Percentiles rank a stretch among this genome's conserved stretches.
Conservation (phyloP, 192 early-diverging fungal species). For the Oehlia diaphana region DNA sequence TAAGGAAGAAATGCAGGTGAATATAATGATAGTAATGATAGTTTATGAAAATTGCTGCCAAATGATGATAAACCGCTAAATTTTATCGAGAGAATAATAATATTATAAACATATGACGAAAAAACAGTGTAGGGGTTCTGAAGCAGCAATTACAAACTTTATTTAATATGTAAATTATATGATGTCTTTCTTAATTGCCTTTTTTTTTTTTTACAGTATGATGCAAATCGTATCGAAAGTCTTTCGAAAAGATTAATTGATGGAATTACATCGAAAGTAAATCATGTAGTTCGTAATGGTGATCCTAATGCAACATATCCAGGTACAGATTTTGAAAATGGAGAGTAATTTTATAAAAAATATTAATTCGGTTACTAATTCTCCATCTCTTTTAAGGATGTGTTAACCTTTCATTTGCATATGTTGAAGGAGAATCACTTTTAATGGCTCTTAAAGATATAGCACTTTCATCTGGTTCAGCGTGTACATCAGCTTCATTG, state of each 20-base stretch:
- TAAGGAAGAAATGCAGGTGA: constrained; percentile 77
- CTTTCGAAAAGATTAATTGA: constrained; percentile 79
- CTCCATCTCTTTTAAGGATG: constrained; percentile 54
- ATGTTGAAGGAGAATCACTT: constrained; percentile 96
- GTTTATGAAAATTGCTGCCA: not conserved
- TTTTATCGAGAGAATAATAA: not conserved
- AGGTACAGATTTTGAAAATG: constrained; percentile 30
- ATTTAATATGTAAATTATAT: not conserved
- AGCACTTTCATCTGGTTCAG: constrained; percentile 91
- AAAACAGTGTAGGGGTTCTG: constrained; percentile 13
- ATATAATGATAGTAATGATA: too few species aligned
- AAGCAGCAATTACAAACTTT: not conserved
- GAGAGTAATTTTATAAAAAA: not conserved
- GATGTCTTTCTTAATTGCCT: constrained; percentile 7
- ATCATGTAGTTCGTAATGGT: constrained; percentile 88
- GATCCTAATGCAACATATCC: constrained; percentile 77
- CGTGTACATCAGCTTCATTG: constrained; percentile 94
- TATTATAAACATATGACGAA: not conserved
- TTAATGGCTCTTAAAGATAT: constrained; percentile 98
- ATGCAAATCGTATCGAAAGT: constrained; percentile 65
- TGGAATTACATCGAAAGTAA: constrained; percentile 76
- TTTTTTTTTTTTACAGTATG: constrained; percentile 60
- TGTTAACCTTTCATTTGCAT: constrained; percentile 95
- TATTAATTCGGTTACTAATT: not conserved
- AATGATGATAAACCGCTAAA: not conserved